Evolutionary conservation across 805 yeast species (phyloP).

Genomic region (Saturnispora hagleri): DNA sequence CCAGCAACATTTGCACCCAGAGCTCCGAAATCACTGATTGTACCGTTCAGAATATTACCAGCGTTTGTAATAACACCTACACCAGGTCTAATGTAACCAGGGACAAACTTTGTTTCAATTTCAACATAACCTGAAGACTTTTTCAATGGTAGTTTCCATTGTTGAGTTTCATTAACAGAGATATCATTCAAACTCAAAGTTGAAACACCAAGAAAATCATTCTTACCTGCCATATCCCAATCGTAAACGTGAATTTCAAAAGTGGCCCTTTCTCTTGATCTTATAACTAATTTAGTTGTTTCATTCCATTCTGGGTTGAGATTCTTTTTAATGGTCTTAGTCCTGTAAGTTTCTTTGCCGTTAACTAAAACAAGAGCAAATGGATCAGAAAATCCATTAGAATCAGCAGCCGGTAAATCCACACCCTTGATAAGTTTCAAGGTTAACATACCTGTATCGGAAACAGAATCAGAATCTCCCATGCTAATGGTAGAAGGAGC

Average conservation of each 20-base stretch:
- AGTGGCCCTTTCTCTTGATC: slow-evolving; percentile 50
- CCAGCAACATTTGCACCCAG: slow-evolving; percentile 25
- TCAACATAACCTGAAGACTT: slow-evolving; percentile 55
- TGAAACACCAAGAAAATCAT: slow-evolving; percentile 50
- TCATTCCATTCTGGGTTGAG: slow-evolving; percentile 76
- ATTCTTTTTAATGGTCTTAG: slow-evolving; percentile 55
- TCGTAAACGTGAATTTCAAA: slow-evolving; percentile 48
- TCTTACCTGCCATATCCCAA: slow-evolving; percentile 73
- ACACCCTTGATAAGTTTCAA: slow-evolving; percentile 50
- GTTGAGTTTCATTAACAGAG: slow-evolving; percentile 33
- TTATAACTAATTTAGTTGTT: slow-evolving; percentile 44
- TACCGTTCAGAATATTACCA: slow-evolving; percentile 27
- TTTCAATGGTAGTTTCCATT: slow-evolving; percentile 41
- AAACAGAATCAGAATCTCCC: slow-evolving; percentile 39
- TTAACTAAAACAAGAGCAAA: slow-evolving; percentile 44
- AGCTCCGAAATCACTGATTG: slow-evolving; percentile 34
- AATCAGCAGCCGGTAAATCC: slow-evolving; percentile 49
- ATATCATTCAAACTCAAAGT: slow-evolving; percentile 41
- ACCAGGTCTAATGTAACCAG: slow-evolving; percentile 61
- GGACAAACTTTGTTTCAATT: slow-evolving; percentile 45
- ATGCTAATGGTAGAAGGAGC: slow-evolving; percentile 47
- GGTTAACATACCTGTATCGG: slow-evolving; percentile 58
- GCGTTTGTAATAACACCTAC: slow-evolving; percentile 39
- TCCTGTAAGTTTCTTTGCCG: slow-evolving; percentile 45
- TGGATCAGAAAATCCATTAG: slow-evolving; percentile 76